Evolutionary conservation across 2,329 filamentous ascomycete genomes (phyloP).

Genomic region (Nemania bipapillata): DNA sequence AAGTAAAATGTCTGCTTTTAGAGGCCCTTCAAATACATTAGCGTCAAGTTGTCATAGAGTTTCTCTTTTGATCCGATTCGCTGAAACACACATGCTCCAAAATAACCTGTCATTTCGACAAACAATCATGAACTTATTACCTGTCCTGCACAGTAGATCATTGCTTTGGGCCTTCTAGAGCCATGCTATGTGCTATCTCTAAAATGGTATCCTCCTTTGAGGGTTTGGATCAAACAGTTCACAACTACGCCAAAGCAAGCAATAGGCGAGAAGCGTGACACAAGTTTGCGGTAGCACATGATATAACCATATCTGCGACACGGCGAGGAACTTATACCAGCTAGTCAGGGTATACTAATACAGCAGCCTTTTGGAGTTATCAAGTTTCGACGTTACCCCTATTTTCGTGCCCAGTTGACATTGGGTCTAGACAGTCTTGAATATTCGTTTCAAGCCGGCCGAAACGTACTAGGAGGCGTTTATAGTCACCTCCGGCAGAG

Average conservation of each 20-base stretch:
- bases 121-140: background rate
- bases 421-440: background rate
- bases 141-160: slow-evolving; percentile 13
- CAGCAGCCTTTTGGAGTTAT: background rate
- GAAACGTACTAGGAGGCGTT: slow-evolving; percentile 3
- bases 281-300: slow-evolving; percentile 11
- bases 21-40: background rate
- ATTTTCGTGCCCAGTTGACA: background rate
- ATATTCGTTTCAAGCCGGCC: slow-evolving; percentile 1
- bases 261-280: slow-evolving; percentile 5
- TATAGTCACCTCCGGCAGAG: background rate
- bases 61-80: background rate
- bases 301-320: background rate
- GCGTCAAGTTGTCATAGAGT: background rate
- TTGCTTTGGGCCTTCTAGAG: background rate
- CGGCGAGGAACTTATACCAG: background rate
- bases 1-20: background rate
- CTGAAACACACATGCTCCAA: background rate
- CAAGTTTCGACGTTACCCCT: background rate
- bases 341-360: slow-evolving; percentile 7
- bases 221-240: background rate
- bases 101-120: slow-evolving; percentile 1
- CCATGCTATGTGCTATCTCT: background rate
- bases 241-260: background rate
- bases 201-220: background rate